phyloP scores from a whole-genome alignment of 495 filamentous ascomycete species.

The Astrothelium macrocarpum region DNA sequence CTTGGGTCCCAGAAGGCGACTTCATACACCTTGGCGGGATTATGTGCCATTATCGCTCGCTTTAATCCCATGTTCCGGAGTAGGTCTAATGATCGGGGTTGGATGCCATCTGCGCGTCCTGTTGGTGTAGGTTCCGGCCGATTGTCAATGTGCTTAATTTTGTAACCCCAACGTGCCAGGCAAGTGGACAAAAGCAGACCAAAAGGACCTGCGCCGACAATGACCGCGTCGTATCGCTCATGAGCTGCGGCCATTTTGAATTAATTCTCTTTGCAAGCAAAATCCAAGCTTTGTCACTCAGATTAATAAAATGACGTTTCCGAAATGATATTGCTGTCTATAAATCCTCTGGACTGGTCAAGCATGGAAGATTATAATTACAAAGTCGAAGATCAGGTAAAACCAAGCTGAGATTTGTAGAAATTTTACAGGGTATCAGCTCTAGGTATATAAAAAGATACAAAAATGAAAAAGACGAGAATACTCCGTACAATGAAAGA shows the following conservation, averaged over 20 bases:
- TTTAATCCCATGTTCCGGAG: slow-evolving; percentile 57
- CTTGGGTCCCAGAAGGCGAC: slow-evolving; percentile 58
- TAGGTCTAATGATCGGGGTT: slow-evolving; percentile 61
- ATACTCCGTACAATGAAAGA: neutral
- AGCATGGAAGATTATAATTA: too few species aligned
- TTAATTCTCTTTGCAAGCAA: too few species aligned
- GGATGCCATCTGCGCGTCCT: slow-evolving; percentile 68
- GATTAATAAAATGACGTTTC: too few species aligned
- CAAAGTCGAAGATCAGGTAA: too few species aligned
- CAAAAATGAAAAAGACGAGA: neutral
- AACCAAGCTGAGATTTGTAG: too few species aligned
- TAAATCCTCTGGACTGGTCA: too few species aligned
- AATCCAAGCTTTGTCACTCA: too few species aligned
- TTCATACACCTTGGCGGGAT: slow-evolving; percentile 57
- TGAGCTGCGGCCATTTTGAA: slow-evolving; percentile 1
- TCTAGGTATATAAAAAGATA: neutral
- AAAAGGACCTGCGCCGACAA: slow-evolving; percentile 83
- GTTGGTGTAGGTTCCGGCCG: slow-evolving; percentile 52
- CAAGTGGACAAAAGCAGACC: slow-evolving; percentile 79
- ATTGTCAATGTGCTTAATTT: slow-evolving; percentile 60
- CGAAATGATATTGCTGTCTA: too few species aligned
- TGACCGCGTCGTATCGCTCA: slow-evolving; percentile 62
- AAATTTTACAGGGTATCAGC: too few species aligned
- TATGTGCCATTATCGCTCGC: slow-evolving; percentile 52
- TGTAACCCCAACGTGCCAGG: slow-evolving; percentile 59